These are phyloP conservation scores for Hysterium pulicare DNA, from an alignment of 2,329 filamentous ascomycete genomes.

Conservation along the genomic window DNA sequence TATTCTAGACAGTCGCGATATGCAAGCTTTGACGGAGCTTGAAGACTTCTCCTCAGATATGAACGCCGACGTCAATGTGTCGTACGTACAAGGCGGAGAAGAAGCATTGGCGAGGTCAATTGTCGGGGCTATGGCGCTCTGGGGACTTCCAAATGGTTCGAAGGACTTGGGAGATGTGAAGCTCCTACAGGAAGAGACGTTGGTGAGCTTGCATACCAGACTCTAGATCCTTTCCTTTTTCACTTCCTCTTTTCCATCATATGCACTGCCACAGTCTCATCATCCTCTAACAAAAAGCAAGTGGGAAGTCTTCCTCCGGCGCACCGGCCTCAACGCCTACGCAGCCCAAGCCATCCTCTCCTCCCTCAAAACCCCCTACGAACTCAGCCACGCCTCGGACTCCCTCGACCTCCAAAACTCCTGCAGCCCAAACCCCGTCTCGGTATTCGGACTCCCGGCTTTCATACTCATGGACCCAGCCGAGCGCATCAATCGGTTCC, in stretches of 20 bases:
- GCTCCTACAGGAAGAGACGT: slow-evolving; percentile 57
- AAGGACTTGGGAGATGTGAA: slow-evolving; percentile 27
- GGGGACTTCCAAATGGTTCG: slow-evolving; percentile 29
- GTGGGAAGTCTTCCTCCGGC: slow-evolving; percentile 66
- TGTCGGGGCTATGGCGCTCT: slow-evolving; percentile 26
- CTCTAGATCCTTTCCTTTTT: background rate
- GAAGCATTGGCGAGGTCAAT: slow-evolving; percentile 33
- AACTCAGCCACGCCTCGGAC: slow-evolving; percentile 7
- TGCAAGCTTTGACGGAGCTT: slow-evolving; percentile 48
- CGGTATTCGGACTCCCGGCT: slow-evolving; percentile 44
- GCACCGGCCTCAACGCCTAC: slow-evolving; percentile 66
- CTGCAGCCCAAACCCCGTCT: background rate
- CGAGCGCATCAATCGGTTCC: slow-evolving; percentile 52
- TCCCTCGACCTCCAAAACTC: background rate
- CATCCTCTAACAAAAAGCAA: slow-evolving; percentile 5
- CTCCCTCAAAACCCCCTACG: slow-evolving; percentile 22
- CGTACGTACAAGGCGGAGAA: slow-evolving; percentile 44
- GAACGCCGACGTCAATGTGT: slow-evolving; percentile 35
- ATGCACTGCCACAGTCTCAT: background rate
- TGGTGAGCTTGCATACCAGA: slow-evolving; percentile 20
- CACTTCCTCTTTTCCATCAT: background rate
- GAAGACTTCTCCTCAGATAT: slow-evolving; percentile 46
- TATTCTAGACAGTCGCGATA: slow-evolving; percentile 40
- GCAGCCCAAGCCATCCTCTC: slow-evolving; percentile 64
- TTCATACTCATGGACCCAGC: slow-evolving; percentile 57